Base-by-base conservation (phyloP, 176 grass and related monocot species). In the Musa troglodytarum region DNA sequence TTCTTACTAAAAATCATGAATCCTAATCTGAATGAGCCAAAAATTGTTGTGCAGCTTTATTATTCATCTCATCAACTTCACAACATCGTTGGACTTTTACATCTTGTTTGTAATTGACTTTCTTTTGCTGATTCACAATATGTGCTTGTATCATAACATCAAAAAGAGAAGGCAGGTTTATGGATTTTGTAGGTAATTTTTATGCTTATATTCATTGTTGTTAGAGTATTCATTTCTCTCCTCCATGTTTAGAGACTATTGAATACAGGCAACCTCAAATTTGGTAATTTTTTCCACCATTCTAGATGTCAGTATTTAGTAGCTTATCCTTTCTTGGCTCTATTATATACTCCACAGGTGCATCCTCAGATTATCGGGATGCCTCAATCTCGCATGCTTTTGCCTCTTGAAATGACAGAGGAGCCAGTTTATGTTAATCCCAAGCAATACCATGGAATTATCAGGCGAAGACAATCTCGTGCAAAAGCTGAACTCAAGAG, bases 391-490 rank as follows among this genome's bases (percentile, higher is more conserved):
- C 86, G 95, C 15, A 91, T 98, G 90, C 88, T 88, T 16, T 89
- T 98, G 29, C 95, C 86, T 63, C 85, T 93, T 49, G 90, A 98
- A 77, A 78, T 93, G 79, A 83, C 95, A 0, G 94, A 98, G 81
- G 95, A 98, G 69, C 95, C 90, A 65, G 90, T 98, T 17, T 98
- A 93, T 93, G 95, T 98, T 77, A 98, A 99, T 78, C 88, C 95
- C 15, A 99, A 99, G 76, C 95, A 99, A 82, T 99, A 94, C 56
- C 88, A 93, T 78, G 95, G 95, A 17, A 99, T 99, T 65, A 68
- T 99, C 63, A 85, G 95, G 52, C 77, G 95, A 77, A 71, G 95
- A 50, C 90, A 94, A 75, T 91, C 88, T 65, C 90, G 95, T 22
- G 95, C 95, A 19, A 99, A 89, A 84, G 90, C 90, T 80, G 95